phyloP scores from a whole-genome alignment of 2,329 filamentous ascomycete genomes.

The Diaporthe velutina region DNA sequence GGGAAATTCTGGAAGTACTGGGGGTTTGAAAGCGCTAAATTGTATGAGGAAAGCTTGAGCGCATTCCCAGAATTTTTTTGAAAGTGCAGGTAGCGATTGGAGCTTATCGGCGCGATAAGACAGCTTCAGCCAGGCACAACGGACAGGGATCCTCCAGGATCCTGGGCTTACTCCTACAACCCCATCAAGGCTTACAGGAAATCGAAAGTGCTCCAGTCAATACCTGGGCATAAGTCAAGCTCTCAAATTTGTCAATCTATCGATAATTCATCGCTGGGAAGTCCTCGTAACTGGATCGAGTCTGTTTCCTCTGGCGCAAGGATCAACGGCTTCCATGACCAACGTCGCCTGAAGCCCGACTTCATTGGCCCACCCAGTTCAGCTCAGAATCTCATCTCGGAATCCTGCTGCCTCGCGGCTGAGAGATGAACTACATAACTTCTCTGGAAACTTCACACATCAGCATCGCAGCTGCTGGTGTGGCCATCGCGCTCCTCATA shows the following conservation, averaged over 20 bases:
- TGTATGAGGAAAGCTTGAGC: not conserved
- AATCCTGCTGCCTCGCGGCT: slow-evolving; percentile 3
- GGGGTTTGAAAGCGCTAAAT: not conserved
- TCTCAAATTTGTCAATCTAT: not conserved
- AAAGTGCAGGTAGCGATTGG: slow-evolving; percentile 10
- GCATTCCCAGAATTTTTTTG: slow-evolving; percentile 31
- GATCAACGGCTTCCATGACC: not conserved
- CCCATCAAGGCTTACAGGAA: not conserved
- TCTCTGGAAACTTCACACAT: slow-evolving; percentile 41
- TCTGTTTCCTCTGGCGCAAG: not conserved
- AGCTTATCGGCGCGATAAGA: slow-evolving; percentile 10
- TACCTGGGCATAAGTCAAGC: not conserved
- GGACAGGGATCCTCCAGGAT: not conserved
- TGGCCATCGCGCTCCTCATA: slow-evolving; percentile 52
- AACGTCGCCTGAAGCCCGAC: not conserved
- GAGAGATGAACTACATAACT: slow-evolving; percentile 42
- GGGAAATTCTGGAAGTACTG: not conserved
- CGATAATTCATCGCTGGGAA: not conserved
- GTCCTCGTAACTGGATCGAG: not conserved
- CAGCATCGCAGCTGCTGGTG: slow-evolving; percentile 45
- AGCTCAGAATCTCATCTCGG: not conserved
- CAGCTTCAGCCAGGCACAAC: not conserved
- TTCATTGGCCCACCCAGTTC: slow-evolving; percentile 1
- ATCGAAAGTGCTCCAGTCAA: not conserved
- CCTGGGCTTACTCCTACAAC: not conserved